Conservation (phyloP, 202 grass and related monocot species). For the Brachypodium distachyon region DNA sequence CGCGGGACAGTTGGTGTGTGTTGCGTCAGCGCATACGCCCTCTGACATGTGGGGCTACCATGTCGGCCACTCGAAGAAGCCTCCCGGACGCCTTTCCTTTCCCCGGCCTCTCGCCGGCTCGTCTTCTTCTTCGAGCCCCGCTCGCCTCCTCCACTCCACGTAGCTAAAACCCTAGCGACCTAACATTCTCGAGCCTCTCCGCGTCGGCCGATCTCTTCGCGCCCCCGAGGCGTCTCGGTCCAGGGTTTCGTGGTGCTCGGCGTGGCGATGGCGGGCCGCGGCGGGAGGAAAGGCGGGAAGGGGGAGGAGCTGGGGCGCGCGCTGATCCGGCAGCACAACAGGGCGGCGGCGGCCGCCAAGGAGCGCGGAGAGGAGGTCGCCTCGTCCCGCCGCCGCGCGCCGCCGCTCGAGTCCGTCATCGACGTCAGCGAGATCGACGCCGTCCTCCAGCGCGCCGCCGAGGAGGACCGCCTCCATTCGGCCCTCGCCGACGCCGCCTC, state of each 20-base stretch:
- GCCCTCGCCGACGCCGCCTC: constrained; percentile 13
- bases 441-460: constrained; percentile 64
- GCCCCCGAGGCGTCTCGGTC: background rate
- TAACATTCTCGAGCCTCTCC: background rate
- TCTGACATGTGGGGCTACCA: background rate
- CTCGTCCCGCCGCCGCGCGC: constrained; percentile 38
- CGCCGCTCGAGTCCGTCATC: constrained; percentile 70
- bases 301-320: constrained; percentile 58
- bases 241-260: background rate
- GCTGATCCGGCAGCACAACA: constrained; percentile 71
- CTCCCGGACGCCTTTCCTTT: background rate
- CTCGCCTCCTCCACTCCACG: background rate
- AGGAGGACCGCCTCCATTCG: constrained; percentile 36
- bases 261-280: constrained; percentile 34
- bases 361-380: constrained; percentile 61
- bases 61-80: too few species aligned
- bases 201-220: background rate
- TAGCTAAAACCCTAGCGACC: constrained; percentile 31
- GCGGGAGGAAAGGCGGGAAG: constrained; percentile 54
- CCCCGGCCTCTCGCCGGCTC: background rate
- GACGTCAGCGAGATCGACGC: constrained; percentile 88
- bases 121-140: background rate
- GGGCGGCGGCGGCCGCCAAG: constrained; percentile 45
- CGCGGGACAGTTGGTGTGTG: too few species aligned
- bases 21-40: constrained; percentile 1